Evolutionary conservation across 768 basidiomycete species (phyloP), one percentile per base, ranked within the genome.

Genomic region (Agaricus sinodeliciosus): DNA sequence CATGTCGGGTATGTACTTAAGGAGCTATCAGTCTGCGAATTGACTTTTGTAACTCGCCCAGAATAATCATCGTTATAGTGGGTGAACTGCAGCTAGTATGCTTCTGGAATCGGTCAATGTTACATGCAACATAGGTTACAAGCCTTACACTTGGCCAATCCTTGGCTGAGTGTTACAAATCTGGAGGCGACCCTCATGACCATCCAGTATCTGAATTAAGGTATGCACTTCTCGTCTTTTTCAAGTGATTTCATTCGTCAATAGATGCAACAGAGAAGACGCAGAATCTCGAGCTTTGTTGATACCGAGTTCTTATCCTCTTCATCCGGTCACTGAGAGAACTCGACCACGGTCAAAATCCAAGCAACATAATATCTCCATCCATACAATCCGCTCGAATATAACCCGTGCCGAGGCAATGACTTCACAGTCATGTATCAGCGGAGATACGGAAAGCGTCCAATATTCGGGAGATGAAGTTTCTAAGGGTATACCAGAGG

Each of bases 331-430:
- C 58, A 48, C 50, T 35, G 43, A 57, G 59, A 19, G 44, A 61
- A 65, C 67, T 7, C 75, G 74, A 15, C 66, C 72, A 13, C 77
- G 77, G 51, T 68, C 75, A 12, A 79, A 69, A 63, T 74, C 79
- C 43, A 84, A 80, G 60, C 81, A 83, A 2, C 76, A 76, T 9
- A 67, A 62, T 35, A 80, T 85, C 47, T 80, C 79, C 58, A 84
- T 85, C 46, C 83, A 85, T 59, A 84, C 85, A 2, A 65, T 64
- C 40, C 63, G 81, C 40, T 84, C 82, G 35, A 85, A 84, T 60
- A 60, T 84, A 56, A 82, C 82, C 5, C 81, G 84, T 34, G 84
- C 84, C 2, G 84, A 86, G 54, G 80, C 77, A 8, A 73, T 67
- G n/a, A 81, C 81, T 0, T 63, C 77, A 43, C 73, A 80, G 58